Base-by-base conservation (phyloP, 1,284 basidiomycete species). In the Puccinia coronata region DNA sequence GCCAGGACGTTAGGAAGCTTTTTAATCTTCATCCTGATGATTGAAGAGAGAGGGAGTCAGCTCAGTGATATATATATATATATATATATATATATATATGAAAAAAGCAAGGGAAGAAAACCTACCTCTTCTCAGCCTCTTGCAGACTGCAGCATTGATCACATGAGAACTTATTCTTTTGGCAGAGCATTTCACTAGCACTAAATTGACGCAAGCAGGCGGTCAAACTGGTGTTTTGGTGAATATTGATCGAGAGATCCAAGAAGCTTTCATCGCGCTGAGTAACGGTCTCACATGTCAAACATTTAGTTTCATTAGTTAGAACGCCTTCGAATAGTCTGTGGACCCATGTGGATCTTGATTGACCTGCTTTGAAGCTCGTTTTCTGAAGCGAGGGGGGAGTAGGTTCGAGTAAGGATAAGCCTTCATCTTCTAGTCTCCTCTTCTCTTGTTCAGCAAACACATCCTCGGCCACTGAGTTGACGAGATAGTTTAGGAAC, bases 141-240 rank as follows among this genome's bases (percentile, higher is more conserved):
- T 98, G 96, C 34, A 98, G 87, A 74, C 95, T 94, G 84, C 95
- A 96, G 87, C 96, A 99, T 23, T 92, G 91, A 87, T 99, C 97
- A 86, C 96, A 99, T 87, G 95, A 98, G 87, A 98, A 99, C 88
- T 98, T 99, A 89, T 99, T 98, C 86, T 91, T 92, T 85, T 96
- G 93, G 84, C 94, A 96, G 25, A 99, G 90, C 95, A 98, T 99
- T 87, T 99, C 97, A 86, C 92, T 94, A 55, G 95, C 95, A 84
- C 94, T 96, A 86, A 99, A 99, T 86, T 96, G 94, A 67, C 95
- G 90, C 75, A 99, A 90, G 28, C 96, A 98, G 8, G 95, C 92
- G 0, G 96, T 96, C 74, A 99, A 91, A 82, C 94, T 96, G 3
- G 94, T 93, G 87, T 98, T 96, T 87, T 96, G 94, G 86, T 98